Conservation (phyloP, 1,284 basidiomycete species). For the Cryptococcus sp. region DNA sequence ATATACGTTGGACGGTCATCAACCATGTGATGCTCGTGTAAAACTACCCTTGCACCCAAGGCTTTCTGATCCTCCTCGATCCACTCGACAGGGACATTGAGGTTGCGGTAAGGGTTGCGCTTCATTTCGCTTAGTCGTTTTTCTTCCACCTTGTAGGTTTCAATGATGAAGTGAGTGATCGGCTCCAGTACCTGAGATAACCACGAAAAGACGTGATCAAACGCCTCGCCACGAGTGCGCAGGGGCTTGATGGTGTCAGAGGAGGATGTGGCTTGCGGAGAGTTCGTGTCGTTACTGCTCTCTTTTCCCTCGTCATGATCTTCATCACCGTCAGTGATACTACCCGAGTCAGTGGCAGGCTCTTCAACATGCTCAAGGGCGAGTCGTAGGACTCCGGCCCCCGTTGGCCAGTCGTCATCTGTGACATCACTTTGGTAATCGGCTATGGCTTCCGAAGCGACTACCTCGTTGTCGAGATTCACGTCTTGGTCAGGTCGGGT, state of each 20-base stretch:
- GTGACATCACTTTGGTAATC: background rate
- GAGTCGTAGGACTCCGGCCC: background rate
- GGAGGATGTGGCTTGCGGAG: background rate
- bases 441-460: background rate
- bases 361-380: background rate
- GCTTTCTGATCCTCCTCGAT: conserved; percentile 13
- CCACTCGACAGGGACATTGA: conserved; percentile 2
- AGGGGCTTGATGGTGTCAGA: conserved; percentile 3
- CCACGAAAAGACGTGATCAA: conserved; percentile 27
- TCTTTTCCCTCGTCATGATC: background rate
- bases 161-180: conserved; percentile 21
- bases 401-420: background rate
- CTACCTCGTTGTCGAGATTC: background rate
- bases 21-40: conserved; percentile 8
- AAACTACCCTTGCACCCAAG: conserved; percentile 11
- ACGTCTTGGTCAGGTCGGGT: background rate
- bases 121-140: background rate
- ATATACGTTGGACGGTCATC: background rate
- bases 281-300: background rate
- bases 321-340: background rate
- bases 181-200: conserved; percentile 25
- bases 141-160: conserved; percentile 8
- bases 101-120: background rate
- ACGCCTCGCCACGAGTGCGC: conserved; percentile 30
- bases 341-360: background rate